Evolutionary conservation across 202 grass and related monocot genomes (phyloP).

Genomic region (Alloteropsis angusta): DNA sequence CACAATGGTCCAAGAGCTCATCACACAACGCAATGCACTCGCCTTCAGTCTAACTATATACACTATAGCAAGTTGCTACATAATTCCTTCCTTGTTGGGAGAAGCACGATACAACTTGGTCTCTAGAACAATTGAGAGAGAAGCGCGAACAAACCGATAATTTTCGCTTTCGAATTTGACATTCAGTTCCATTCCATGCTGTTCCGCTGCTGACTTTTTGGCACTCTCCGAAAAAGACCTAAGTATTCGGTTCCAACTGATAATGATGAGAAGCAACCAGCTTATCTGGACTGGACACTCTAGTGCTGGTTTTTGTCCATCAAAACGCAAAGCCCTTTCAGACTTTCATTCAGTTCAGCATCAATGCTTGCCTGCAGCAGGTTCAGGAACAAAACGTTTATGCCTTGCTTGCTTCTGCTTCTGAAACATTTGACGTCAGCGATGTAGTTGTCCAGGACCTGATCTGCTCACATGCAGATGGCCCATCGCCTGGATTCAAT

Average conservation of each 20-base stretch:
- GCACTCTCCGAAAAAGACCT: not conserved
- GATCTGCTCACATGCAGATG: not conserved
- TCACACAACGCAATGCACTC: not conserved
- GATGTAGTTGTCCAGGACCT: not conserved
- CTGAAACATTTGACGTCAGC: not conserved
- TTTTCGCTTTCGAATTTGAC: constrained; percentile 18
- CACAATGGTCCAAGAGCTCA: not conserved
- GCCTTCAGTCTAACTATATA: not conserved
- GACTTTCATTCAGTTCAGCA: not conserved
- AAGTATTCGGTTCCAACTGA: not conserved
- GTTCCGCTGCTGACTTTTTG: not conserved
- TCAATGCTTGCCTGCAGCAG: not conserved
- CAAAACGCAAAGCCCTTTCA: not conserved
- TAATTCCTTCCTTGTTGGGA: not conserved
- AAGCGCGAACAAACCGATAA: not conserved
- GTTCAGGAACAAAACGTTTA: not conserved
- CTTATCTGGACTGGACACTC: not conserved
- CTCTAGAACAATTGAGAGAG: not conserved
- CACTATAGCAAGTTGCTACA: not conserved
- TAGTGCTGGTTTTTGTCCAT: not conserved
- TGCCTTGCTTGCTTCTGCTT: not conserved
- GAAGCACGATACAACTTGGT: not conserved
- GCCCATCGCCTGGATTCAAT: not conserved
- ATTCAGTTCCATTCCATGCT: not conserved
- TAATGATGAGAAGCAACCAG: not conserved